Evolutionary conservation across 257 asterid species (phyloP), one percentile per base, ranked within the genome.

Genomic region (Fraxinus pennsylvanica): DNA sequence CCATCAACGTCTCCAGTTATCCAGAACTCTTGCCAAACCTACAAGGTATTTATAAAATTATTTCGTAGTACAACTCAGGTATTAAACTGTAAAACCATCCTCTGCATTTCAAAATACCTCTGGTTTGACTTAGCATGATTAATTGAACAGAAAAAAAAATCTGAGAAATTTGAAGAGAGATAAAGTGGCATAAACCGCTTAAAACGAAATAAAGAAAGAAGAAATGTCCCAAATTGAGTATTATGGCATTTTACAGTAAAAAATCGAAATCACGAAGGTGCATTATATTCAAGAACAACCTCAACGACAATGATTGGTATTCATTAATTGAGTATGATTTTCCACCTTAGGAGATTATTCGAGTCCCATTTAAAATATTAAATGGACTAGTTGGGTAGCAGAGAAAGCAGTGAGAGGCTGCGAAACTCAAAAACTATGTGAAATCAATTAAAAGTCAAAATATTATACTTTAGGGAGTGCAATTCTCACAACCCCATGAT

Each of bases 11-110:
- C 99, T 76, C 99, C 99, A 9, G 99, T 95, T 76, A 95, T 95
- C 99, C 99, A 95, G 85, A 95, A 95, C 86, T 95, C 99, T 88
- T 95, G 99, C 99, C 99, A 95, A 77, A 95, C 99, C 99, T 95
- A 76, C 84, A 83, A 76, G 77, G 66, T 38, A 43, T 78, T 35
- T 73, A 13, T 52, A 29, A 41, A 38, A 43, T 67, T 47, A 54
- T 82, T 74, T 70, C 35, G 22, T 71, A 66, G 32, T n/a, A 57
- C 43, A 27, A 59, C 63, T 35, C 22, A 50, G 54, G 27, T 25
- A 17, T 30, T 45, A 39, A 74, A 68, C 57, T 12, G 54, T 54
- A 59, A 36, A 74, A 72, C 81, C 29, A 72, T 39, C 63, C 25
- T 10, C 68, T 12, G 65, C 65, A 54, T 19, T 6, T 17, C 65